A percentile compares a stretch with the other conserved stretches of the same genome.
Evolutionary conservation across 108 stramenopile genomes (phyloP).

Genomic region (Nitzschia inconspicua): DNA sequence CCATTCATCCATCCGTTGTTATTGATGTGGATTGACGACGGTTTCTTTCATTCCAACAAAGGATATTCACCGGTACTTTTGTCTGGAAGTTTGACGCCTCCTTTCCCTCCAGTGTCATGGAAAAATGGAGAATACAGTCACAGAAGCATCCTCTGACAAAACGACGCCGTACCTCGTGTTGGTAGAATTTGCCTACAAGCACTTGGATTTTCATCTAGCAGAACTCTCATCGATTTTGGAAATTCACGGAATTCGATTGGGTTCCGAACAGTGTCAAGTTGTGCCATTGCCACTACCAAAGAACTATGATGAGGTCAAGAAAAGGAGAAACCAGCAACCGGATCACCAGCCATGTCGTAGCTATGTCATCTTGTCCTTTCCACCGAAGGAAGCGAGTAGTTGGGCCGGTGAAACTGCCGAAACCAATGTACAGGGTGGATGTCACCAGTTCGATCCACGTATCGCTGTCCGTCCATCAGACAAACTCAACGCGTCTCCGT

Average conservation of each 20-base stretch:
- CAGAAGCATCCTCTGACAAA: no score
- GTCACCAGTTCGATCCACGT: background rate
- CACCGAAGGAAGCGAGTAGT: background rate
- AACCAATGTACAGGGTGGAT: background rate
- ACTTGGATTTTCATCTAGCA: slow-evolving; percentile 77
- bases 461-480: background rate
- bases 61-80: no score
- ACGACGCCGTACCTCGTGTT: slow-evolving; percentile 65
- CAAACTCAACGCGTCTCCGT: background rate
- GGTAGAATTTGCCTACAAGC: slow-evolving; percentile 74
- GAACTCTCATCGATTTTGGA: slow-evolving; percentile 67
- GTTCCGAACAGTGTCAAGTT: slow-evolving; percentile 13
- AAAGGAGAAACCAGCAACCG: background rate
- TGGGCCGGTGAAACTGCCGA: background rate
- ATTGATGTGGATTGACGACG: no score
- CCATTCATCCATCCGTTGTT: no score
- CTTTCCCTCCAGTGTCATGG: no score
- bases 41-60: no score
- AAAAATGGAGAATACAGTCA: no score
- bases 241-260: slow-evolving; percentile 58
- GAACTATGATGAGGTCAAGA: background rate
- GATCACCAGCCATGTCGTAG: slow-evolving; percentile 14
- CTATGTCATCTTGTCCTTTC: slow-evolving; percentile 33
- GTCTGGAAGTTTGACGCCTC: no score
- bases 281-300: slow-evolving; percentile 11